Percentiles rank a stretch among this genome's conserved stretches.
Conservation (phyloP, 495 filamentous ascomycete genomes). For the Clavariopsis aquatica region DNA sequence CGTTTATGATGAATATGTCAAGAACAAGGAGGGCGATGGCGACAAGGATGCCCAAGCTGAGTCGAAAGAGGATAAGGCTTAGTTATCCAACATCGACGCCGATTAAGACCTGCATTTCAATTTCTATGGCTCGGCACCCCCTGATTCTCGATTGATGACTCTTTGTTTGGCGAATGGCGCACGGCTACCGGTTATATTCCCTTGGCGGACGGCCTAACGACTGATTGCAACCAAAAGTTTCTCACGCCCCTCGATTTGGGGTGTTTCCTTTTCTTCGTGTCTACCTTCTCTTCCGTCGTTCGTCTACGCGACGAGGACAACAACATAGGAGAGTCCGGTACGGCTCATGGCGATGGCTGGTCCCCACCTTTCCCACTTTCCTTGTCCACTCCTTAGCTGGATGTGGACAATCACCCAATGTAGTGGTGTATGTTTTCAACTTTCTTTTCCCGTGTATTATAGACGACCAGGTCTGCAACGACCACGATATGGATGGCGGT, state of each 20-base stretch:
- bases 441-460: slow-evolving; percentile 12
- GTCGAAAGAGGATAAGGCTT: slow-evolving; percentile 37
- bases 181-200: slow-evolving; percentile 24
- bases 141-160: neutral
- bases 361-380: slow-evolving; percentile 16
- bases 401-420: neutral
- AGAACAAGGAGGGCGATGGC: slow-evolving; percentile 61
- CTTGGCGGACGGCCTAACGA: slow-evolving; percentile 26
- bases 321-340: neutral
- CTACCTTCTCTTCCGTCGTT: neutral
- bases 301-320: neutral
- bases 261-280: neutral
- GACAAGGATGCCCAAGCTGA: slow-evolving; percentile 34
- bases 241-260: slow-evolving; percentile 7
- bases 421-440: neutral
- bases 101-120: slow-evolving; percentile 3
- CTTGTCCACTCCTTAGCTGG: slow-evolving; percentile 31
- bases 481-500: slow-evolving; percentile 1
- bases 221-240: slow-evolving; percentile 38
- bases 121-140: neutral
- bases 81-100: slow-evolving; percentile 3
- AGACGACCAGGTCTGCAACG: slow-evolving; percentile 15
- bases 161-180: slow-evolving; percentile 38
- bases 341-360: slow-evolving; percentile 27
- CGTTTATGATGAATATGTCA: slow-evolving; percentile 98